phyloP scores from a whole-genome alignment of 805 yeast genomes.

The Komagataella populi region DNA sequence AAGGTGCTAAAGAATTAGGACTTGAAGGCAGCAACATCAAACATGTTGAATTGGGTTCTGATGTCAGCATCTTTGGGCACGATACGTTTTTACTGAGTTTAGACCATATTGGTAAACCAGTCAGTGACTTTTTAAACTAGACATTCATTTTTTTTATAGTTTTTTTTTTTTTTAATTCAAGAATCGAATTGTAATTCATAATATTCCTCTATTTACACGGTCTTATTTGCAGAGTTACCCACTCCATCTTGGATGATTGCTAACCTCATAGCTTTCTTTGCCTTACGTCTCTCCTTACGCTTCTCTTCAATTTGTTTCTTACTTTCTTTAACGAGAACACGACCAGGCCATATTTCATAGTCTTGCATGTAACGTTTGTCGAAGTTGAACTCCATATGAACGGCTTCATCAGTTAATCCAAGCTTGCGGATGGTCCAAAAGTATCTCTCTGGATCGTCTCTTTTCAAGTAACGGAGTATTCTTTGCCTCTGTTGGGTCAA shows the following conservation, averaged over 20 bases:
- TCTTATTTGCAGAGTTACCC: background rate
- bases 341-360: constrained; percentile 67
- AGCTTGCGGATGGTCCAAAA: constrained; percentile 77
- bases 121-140: constrained; percentile 42
- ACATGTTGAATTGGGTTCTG: constrained; percentile 66
- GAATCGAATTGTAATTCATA: background rate
- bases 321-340: constrained; percentile 43
- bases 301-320: constrained; percentile 31
- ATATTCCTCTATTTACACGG: constrained; percentile 2
- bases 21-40: constrained; percentile 23
- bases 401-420: constrained; percentile 73
- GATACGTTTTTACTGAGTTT: constrained; percentile 78
- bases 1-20: constrained; percentile 21
- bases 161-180: constrained; percentile 2
- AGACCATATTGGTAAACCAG: constrained; percentile 69
- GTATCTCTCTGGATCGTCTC: constrained; percentile 68
- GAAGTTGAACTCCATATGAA: constrained; percentile 70
- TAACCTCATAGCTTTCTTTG: constrained; percentile 23
- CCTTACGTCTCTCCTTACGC: constrained; percentile 31
- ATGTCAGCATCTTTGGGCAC: constrained; percentile 76
- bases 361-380: constrained; percentile 69
- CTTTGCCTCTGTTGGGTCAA: constrained; percentile 84
- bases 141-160: background rate
- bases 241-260: constrained; percentile 9
- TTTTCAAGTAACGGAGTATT: constrained; percentile 69